Evolutionary conservation across 257 asterid genomes (phyloP), one percentile per base, ranked within the genome.

Genomic region (Petunia secreta): DNA sequence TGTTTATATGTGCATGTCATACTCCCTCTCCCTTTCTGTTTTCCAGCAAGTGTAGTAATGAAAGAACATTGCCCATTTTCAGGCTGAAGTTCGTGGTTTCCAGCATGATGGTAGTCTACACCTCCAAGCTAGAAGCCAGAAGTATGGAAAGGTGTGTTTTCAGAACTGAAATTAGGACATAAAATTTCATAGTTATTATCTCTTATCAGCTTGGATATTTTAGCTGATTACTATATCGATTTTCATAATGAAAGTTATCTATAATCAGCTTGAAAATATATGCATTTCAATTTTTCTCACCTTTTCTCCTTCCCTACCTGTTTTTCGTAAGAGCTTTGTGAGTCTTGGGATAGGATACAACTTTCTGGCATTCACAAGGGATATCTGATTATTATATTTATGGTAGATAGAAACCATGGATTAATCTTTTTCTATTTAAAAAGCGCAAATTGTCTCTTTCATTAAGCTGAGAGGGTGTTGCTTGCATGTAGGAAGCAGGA

Each of bases 11-110:
- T 41, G 75, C 75, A 67, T 4, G 40, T 8, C 57, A 16, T 68
- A 9, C 77, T 36, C 13, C 46, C 50, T 41, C n/a, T 15, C 13
- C 14, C 40, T 65, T 65, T 40, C 46, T 69, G 46, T 3, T 37
- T 50, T 73, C 36, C 62, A 0, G 46, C 63, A 73, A 73, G 63
- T 73, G 6, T 50, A 2, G 3, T 73, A 11, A 50, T 36, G 36
- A 5, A 73, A 50, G 78, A n/a, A 50, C 34, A 73, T 36, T 34
- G 46, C 16, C 59, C 78, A 36, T 64, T 54, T 85, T 75, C 88
- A 92, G 98, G 97, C 97, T 82, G 99, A 95, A 87, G 97, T 95
- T 68, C 96, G 97, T 73, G 97, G 97, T 79, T 84, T 93, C 88
- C 97, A 95, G 89, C 93, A 93, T 80, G 98, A 94, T 71, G 97